phyloP scores from a whole-genome alignment of 2,329 filamentous ascomycete species.

The Aspergillus piperis region DNA sequence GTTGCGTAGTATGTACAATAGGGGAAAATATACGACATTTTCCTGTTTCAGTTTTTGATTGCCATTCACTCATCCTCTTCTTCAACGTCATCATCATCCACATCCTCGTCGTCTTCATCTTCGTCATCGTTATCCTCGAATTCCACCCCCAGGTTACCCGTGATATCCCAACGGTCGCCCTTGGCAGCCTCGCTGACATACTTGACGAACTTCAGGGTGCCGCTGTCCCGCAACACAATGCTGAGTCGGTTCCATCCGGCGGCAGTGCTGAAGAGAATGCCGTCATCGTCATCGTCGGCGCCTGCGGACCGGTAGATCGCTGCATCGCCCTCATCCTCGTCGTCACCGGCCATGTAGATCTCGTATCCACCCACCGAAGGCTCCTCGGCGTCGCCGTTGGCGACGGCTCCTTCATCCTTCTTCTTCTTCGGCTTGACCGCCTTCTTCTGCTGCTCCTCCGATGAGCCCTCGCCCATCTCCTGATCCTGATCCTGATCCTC shows the following conservation, averaged over 20 bases:
- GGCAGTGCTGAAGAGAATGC: conserved; percentile 68
- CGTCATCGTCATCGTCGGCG: conserved; percentile 70
- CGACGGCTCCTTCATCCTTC: conserved; percentile 30
- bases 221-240: conserved; percentile 83
- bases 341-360: conserved; percentile 87
- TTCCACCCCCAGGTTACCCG: conserved; percentile 72
- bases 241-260: conserved; percentile 87
- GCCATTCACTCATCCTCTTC: conserved; percentile 10
- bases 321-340: conserved; percentile 65
- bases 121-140: conserved; percentile 54
- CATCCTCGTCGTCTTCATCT: conserved; percentile 27
- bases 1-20: conserved; percentile 4
- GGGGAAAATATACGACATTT: not conserved
- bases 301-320: conserved; percentile 77
- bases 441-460: conserved; percentile 37
- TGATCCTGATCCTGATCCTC: conserved; percentile 46
- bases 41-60: not conserved
- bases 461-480: conserved; percentile 44
- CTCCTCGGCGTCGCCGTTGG: conserved; percentile 30
- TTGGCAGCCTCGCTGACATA: conserved; percentile 81
- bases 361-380: conserved; percentile 54
- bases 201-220: conserved; percentile 90
- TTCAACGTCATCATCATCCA: conserved; percentile 10
- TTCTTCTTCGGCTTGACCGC: conserved; percentile 38
- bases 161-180: conserved; percentile 92